Evolutionary conservation across 176 grass and related monocot species (phyloP), one percentile per base, ranked within the genome.

Genomic region (Areca catechu): DNA sequence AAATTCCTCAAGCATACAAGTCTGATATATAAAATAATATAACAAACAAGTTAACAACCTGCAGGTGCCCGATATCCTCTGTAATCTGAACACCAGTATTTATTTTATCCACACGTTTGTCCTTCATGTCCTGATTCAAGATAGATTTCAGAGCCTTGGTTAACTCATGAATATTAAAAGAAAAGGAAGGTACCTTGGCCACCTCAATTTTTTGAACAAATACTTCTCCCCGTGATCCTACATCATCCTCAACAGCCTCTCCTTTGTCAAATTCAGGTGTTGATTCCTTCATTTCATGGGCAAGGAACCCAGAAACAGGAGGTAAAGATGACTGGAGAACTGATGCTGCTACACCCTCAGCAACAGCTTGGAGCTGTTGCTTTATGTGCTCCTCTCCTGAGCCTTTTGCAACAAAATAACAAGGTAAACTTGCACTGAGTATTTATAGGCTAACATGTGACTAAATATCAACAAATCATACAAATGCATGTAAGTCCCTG

Each of bases 321-420:
- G 82, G 54, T 34, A 61, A 62, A 65, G 82, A 66, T 24, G 82
- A 74, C 73, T 81, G 85, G 72, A 90, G 77, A 82, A 82, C 83
- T 48, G 74, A 83, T 65, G 83, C 86, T 75, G 86, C 91, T 57
- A 87, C 86, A 68, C 58, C 83, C 77, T 96, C 86, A 65, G 91
- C 91, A 54, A 96, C 86, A 78, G 68, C 83, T 81, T 96, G 91
- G 66, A 90, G 61, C 60, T 90, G 90, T 16, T 56, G 74, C 34
- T 86, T 96, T 49, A 89, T 61, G 57, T 54, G 74, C 52, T 90
- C 83, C 54, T 96, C 86, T 67, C 86, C 86, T 57, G 72, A 73
- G 69, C 74, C 76, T 82, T 59, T 68, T 24, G 74, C 25, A 62
- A 48, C 20, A 56, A 15, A 65, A 68, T 23, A 51, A 21, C 19